Evolutionary conservation across 2,329 filamentous ascomycete species (phyloP).

Genomic region (Mariannaea elegans): DNA sequence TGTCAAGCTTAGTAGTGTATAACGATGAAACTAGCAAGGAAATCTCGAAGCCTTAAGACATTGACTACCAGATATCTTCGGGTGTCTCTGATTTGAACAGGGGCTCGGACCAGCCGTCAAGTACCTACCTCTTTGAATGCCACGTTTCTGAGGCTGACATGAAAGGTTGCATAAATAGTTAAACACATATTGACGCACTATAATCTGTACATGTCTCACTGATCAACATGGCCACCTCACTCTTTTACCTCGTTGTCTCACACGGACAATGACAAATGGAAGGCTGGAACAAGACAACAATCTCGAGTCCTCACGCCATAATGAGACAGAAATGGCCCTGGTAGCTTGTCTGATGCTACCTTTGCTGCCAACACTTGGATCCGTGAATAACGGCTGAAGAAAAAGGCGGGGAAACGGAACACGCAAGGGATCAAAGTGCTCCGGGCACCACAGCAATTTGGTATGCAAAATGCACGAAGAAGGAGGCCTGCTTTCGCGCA

Average conservation of each 20-base stretch:
- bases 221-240: background rate
- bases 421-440: background rate
- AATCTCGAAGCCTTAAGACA: background rate
- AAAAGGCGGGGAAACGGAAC: slow-evolving; percentile 14
- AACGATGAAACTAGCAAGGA: too few species aligned
- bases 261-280: slow-evolving; percentile 1
- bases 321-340: background rate
- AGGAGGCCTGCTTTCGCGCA: background rate
- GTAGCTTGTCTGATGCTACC: too few species aligned
- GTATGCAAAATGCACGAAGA: background rate
- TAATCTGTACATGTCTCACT: background rate
- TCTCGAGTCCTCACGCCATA: background rate
- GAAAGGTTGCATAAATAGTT: background rate
- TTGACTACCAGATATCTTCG: background rate
- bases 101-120: background rate
- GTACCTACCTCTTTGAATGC: background rate
- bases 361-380: background rate
- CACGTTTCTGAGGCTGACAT: background rate
- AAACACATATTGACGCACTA: background rate
- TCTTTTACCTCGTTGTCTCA: slow-evolving; percentile 9
- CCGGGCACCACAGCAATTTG: background rate
- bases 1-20: too few species aligned
- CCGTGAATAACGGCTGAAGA: background rate
- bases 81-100: background rate
- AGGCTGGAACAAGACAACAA: background rate